Conservation (phyloP, 495 filamentous ascomycete species). For the Trichoderma erinaceum region DNA sequence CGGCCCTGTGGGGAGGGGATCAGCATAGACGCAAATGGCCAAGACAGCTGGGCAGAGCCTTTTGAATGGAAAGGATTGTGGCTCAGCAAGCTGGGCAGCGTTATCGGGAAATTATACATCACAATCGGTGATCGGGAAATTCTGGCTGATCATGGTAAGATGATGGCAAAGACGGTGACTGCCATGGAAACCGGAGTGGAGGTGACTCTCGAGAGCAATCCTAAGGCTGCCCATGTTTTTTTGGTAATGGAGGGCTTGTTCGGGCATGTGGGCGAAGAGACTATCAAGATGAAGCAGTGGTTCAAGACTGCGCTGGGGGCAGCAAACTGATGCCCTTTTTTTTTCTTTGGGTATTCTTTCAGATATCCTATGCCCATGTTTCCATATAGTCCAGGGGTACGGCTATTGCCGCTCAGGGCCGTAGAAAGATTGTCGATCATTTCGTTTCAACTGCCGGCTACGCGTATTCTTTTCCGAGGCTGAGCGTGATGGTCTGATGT, state of each 20-base stretch:
- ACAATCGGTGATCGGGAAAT: neutral
- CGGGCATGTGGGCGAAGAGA: neutral
- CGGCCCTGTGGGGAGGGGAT: neutral
- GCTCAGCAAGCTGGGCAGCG: neutral
- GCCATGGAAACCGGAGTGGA: neutral
- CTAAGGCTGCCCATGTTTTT: neutral
- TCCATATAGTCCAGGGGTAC: too few relatives aligned
- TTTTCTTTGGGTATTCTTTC: too few relatives aligned
- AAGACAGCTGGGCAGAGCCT: constrained; percentile 1
- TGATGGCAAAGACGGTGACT: neutral
- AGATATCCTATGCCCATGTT: too few relatives aligned
- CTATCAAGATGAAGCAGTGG: constrained; percentile 7
- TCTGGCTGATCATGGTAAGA: neutral
- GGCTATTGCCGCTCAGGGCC: too few relatives aligned
- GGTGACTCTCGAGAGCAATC: neutral
- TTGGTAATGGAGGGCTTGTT: neutral
- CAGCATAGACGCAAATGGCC: neutral
- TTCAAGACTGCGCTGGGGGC: neutral
- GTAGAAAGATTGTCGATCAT: too few relatives aligned
- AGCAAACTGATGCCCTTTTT: too few relatives aligned
- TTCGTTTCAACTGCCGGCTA: too few relatives aligned
- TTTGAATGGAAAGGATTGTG: neutral
- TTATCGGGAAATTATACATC: neutral
- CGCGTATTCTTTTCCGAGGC: too few relatives aligned
- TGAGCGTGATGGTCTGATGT: too few relatives aligned